Evolutionary conservation across 2,329 filamentous ascomycete genomes (phyloP).

Genomic region (Talaromyces rugulosus): DNA sequence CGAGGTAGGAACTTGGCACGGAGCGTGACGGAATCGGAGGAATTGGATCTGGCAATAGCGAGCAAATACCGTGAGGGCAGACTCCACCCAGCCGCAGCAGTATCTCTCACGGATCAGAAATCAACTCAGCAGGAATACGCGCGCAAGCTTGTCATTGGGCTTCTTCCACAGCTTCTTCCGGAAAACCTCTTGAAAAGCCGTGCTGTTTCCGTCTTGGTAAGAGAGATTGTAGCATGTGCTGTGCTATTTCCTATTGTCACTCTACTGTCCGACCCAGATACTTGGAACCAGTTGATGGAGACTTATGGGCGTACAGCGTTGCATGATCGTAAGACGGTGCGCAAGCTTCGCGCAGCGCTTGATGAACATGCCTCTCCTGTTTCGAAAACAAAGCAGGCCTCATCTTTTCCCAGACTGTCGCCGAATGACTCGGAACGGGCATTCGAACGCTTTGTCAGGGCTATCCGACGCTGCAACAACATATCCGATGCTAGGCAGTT

Average conservation of each 20-base stretch:
- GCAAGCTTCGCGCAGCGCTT: slow-evolving; percentile 82
- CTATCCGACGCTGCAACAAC: slow-evolving; percentile 82
- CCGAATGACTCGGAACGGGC: slow-evolving; percentile 83
- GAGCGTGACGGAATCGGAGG: slow-evolving; percentile 91
- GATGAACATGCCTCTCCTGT: slow-evolving; percentile 90
- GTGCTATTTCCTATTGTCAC: slow-evolving; percentile 78
- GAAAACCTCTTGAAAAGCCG: slow-evolving; percentile 70
- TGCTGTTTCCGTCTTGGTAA: slow-evolving; percentile 73
- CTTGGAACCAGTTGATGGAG: slow-evolving; percentile 96
- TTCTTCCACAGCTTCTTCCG: slow-evolving; percentile 73
- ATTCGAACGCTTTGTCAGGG: slow-evolving; percentile 90
- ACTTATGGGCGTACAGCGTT: slow-evolving; percentile 79
- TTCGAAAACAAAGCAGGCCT: slow-evolving; percentile 60
- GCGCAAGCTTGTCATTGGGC: slow-evolving; percentile 64
- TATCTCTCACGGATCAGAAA: slow-evolving; percentile 80
- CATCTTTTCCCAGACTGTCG: slow-evolving; percentile 71
- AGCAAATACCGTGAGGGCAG: slow-evolving; percentile 85
- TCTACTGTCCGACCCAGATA: slow-evolving; percentile 84
- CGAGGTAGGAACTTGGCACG: slow-evolving; percentile 83
- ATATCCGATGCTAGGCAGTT: slow-evolving; percentile 90
- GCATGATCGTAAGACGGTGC: slow-evolving; percentile 92
- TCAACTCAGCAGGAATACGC: slow-evolving; percentile 84
- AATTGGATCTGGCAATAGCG: slow-evolving; percentile 93
- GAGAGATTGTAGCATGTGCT: slow-evolving; percentile 91
- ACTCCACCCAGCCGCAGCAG: slow-evolving; percentile 77